These are phyloP conservation scores for Verticillium longisporum DNA, from an alignment of 2,329 filamentous ascomycete genomes.

Conservation along the genomic window DNA sequence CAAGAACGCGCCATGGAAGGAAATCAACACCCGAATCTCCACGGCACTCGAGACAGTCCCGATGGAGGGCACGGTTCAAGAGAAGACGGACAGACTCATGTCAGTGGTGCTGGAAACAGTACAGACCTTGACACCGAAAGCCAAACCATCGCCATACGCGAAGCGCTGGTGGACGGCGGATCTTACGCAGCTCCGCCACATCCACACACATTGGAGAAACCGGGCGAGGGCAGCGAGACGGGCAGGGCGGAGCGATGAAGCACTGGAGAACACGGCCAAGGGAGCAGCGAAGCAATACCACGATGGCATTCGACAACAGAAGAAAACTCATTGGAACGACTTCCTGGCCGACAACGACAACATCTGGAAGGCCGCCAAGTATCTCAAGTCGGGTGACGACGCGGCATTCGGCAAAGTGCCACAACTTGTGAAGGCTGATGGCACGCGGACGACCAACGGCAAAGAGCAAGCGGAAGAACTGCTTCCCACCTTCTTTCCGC, in stretches of 20 bases:
- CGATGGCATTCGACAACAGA: conserved; percentile 16
- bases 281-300: conserved; percentile 16
- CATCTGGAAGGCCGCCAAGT: conserved; percentile 21
- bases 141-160: conserved; percentile 17
- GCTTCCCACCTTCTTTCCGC: conserved; percentile 12
- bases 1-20: conserved; percentile 19
- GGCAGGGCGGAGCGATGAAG: background rate
- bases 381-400: conserved; percentile 14
- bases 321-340: conserved; percentile 17
- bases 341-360: conserved; percentile 19
- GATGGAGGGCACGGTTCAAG: conserved; percentile 13
- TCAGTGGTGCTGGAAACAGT: background rate
- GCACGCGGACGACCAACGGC: conserved; percentile 5
- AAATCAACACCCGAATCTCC: conserved; percentile 11
- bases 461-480: conserved; percentile 14
- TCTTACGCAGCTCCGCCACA: conserved; percentile 17
- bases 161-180: conserved; percentile 22
- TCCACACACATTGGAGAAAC: conserved; percentile 18
- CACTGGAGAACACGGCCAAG: conserved; percentile 12
- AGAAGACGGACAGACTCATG: conserved; percentile 2
- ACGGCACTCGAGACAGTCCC: background rate
- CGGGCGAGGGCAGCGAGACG: conserved; percentile 12
- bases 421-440: conserved; percentile 11
- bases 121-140: conserved; percentile 10
- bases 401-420: conserved; percentile 17